Conservation (phyloP, 495 filamentous ascomycete genomes). For the Neurospora cerealis region DNA sequence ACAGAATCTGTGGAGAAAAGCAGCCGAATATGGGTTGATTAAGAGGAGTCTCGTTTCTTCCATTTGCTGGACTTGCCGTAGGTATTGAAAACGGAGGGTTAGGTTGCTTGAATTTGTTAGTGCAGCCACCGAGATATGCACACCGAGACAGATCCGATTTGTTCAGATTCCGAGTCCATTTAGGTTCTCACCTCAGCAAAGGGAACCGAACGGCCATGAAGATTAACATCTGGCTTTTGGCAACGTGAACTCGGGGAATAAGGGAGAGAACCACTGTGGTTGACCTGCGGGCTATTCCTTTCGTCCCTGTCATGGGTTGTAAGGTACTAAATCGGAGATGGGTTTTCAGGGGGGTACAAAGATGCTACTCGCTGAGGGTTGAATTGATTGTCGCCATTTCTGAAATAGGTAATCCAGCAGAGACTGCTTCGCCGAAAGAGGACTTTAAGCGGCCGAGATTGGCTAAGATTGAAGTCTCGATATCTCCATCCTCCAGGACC, state of each 20-base stretch:
- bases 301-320: background rate
- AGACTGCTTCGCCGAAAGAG: background rate
- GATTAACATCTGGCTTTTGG: background rate
- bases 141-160: background rate
- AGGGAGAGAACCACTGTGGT: background rate
- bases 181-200: background rate
- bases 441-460: background rate
- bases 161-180: background rate
- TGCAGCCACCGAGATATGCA: background rate
- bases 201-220: background rate
- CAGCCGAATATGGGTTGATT: background rate
- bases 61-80: background rate
- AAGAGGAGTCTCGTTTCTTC: background rate
- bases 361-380: background rate
- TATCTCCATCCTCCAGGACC: background rate
- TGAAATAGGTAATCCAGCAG: background rate
- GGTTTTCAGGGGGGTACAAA: background rate
- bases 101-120: background rate
- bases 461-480: background rate
- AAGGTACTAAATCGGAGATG: background rate
- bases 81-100: background rate
- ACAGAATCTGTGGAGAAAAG: background rate
- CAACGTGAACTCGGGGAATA: background rate
- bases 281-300: background rate
- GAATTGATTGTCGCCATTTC: background rate